Conservation (phyloP, 140 eudicot species). For the Erigeron philadelphicus region DNA sequence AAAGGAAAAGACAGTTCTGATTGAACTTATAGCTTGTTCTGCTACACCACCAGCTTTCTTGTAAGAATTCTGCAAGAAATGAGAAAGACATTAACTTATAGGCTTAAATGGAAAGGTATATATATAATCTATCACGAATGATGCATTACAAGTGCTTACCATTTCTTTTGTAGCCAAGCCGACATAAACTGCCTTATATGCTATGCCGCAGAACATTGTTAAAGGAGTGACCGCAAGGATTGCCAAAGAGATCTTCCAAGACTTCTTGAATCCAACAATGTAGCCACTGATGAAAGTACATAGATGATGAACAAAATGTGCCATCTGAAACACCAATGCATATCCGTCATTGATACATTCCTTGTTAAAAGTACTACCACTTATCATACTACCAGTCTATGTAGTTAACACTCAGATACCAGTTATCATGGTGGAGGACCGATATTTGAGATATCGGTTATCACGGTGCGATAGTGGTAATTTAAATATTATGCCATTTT, state of each 20-base stretch:
- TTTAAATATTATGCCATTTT: too few relatives aligned
- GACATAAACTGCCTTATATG: conserved; percentile 74
- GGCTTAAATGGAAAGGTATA: conserved; percentile 1
- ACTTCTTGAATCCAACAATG: conserved; percentile 52
- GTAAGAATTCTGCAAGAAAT: conserved; percentile 55
- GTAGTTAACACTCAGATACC: too few relatives aligned
- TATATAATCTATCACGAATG: neutral
- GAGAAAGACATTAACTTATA: neutral
- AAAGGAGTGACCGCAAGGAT: conserved; percentile 81
- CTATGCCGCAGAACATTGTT: conserved; percentile 80
- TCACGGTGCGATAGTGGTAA: too few relatives aligned
- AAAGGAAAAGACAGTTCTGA: conserved; percentile 72
- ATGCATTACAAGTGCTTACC: conserved; percentile 35
- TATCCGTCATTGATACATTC: neutral
- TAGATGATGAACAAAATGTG: conserved; percentile 73
- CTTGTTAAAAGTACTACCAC: neutral
- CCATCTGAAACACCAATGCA: conserved; percentile 50
- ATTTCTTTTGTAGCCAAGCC: conserved; percentile 74
- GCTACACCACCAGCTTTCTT: conserved; percentile 71
- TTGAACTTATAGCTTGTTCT: conserved; percentile 77
- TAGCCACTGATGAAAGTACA: conserved; percentile 73
- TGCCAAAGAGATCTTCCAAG: conserved; percentile 66
- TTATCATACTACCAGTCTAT: too few relatives aligned
- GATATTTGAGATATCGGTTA: too few relatives aligned
- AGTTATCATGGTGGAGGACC: too few relatives aligned